Percentiles rank a stretch among this genome's conserved stretches.
Evolutionary conservation across 176 grass and related monocot genomes (phyloP).

Genomic region (Phragmites australis): DNA sequence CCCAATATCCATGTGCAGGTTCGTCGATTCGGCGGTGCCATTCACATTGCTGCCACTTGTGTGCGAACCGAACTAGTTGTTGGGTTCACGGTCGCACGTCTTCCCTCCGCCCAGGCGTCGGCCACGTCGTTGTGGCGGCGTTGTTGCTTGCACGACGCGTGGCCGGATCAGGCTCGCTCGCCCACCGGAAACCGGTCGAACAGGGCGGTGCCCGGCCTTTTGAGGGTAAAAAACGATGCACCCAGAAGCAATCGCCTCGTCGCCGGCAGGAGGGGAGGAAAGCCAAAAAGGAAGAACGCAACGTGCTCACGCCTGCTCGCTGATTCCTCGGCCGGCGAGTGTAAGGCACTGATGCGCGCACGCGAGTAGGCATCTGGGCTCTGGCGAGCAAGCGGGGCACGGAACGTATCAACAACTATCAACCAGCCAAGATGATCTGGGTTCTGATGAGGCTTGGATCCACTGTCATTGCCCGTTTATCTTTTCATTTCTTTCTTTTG

Average conservation of each 20-base stretch:
- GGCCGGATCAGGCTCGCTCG: neutral
- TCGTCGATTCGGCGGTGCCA: neutral
- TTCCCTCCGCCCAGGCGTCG: neutral
- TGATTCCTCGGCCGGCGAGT: constrained; percentile 18
- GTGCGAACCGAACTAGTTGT: neutral
- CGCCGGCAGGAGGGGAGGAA: neutral
- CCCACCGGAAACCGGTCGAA: neutral
- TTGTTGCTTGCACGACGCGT: constrained; percentile 23
- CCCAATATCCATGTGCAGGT: neutral
- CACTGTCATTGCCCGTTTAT: neutral
- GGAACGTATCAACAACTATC: constrained; percentile 43
- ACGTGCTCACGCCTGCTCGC: constrained; percentile 14
- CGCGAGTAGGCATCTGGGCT: constrained; percentile 7
- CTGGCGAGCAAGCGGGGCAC: constrained; percentile 40
- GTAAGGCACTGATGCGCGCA: constrained; percentile 1
- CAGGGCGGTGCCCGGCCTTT: neutral
- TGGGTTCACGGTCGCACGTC: constrained; percentile 27
- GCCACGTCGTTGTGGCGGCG: too few species aligned
- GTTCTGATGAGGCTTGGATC: neutral
- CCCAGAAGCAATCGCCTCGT: neutral
- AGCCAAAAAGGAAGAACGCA: neutral
- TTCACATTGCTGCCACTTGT: neutral
- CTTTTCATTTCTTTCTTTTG: neutral
- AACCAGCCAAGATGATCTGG: constrained; percentile 24
- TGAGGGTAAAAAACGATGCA: neutral